Evolutionary conservation across 768 basidiomycete species (phyloP), one percentile per base, ranked within the genome.

Genomic region (Leccinum broughii): DNA sequence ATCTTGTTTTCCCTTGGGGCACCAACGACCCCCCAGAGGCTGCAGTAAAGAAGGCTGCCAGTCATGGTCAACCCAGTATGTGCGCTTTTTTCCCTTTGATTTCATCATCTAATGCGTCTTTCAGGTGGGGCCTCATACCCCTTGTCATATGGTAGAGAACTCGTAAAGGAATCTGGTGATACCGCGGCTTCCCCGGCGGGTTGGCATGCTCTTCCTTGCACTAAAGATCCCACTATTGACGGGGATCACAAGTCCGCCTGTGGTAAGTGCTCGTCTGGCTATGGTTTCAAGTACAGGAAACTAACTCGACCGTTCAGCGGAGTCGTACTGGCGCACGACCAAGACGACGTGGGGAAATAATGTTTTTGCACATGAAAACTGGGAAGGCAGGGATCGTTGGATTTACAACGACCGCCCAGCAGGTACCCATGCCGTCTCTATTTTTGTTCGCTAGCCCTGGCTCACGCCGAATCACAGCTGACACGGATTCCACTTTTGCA

Each of bases 331-430:
- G 75, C 78, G 79, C 57, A 90, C 89, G 70, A 89, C 86, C 35
- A 87, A 89, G 20, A 92, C 88, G 1, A 97, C 93, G 0, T 89
- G 85, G 82, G 93, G 92, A 57, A 93, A 94, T 79, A 94, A 94
- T 64, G 89, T 93, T 60, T 93, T 95, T 66, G 92, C 95, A 1
- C 96, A 98, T 65, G 96, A 98, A 83, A 92, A 95, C 73, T 93
- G 90, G 87, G 84, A 87, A 56, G 92, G 92, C 37, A 80, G 76
- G 68, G 87, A 86, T 65, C 56, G 65, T 3, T 94, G 81, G 80
- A 70, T 87, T 22, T 59, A 79, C 68, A 97, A 97, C 76, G 86
- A 86, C 69, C 90, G 96, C 56, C 95, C 96, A 0, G 81, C 86
- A 58, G 90, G 72, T 63, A 55, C 2, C 3, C 0, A 26, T 53